Conservation (phyloP, 257 asterid genomes). For the Solanum dulcamara region DNA sequence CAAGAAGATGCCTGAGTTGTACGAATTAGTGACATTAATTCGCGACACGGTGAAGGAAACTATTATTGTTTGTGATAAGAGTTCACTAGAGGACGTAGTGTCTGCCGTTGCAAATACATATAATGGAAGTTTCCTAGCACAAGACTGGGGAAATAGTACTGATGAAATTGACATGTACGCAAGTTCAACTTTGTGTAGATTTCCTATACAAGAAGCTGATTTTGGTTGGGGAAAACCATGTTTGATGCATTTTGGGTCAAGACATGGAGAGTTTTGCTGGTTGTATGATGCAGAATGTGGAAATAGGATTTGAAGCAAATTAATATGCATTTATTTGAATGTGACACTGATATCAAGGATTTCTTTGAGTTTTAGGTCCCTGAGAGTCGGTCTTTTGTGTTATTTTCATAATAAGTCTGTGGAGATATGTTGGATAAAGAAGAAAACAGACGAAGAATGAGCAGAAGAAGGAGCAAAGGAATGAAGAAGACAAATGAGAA, state of each 20-base stretch:
- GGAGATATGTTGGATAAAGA: too few relatives aligned
- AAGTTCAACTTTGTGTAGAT: neutral
- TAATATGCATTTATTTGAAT: neutral
- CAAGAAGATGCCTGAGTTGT: neutral
- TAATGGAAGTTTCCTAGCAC: neutral
- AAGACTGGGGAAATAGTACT: neutral
- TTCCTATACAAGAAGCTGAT: neutral
- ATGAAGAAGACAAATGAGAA: too few relatives aligned
- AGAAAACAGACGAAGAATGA: too few relatives aligned
- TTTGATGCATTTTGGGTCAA: neutral
- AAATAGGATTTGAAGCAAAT: neutral
- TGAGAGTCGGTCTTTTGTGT: too few relatives aligned
- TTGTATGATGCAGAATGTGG: neutral
- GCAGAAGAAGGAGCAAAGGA: too few relatives aligned
- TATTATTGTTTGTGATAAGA: neutral
- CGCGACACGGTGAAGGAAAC: neutral
- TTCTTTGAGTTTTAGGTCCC: neutral
- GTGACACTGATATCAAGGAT: neutral
- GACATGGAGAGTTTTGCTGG: neutral
- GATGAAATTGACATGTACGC: neutral
- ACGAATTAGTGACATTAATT: neutral
- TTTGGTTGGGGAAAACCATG: neutral
- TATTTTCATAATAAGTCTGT: too few relatives aligned
- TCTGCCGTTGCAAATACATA: neutral
- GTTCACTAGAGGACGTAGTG: neutral